Conservation (phyloP, 2,329 filamentous ascomycete genomes). For the Hymenoscyphus occultus region DNA sequence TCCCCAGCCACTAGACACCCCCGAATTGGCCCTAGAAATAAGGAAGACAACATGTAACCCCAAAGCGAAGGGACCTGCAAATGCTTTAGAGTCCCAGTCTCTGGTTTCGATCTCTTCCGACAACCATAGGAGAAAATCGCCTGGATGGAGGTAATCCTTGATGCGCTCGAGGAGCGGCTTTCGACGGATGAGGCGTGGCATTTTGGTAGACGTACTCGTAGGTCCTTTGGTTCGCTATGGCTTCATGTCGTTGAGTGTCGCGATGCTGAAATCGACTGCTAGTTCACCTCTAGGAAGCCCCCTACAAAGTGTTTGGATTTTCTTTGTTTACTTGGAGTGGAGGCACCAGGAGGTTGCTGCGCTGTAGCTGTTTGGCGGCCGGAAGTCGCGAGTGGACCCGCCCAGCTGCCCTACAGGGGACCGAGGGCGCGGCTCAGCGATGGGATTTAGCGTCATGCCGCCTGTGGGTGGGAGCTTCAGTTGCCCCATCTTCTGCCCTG, state of each 20-base stretch:
- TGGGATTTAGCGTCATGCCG: slow-evolving; percentile 17
- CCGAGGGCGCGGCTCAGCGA: slow-evolving; percentile 12
- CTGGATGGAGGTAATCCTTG: slow-evolving; percentile 75
- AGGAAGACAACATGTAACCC: slow-evolving; percentile 76
- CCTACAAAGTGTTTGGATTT: neutral
- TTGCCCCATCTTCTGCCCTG: neutral
- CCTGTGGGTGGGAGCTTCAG: slow-evolving; percentile 16
- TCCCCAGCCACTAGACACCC: slow-evolving; percentile 42
- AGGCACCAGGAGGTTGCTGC: slow-evolving; percentile 3
- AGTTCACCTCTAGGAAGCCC: neutral
- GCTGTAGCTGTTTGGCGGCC: no score
- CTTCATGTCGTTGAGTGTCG: slow-evolving; percentile 38
- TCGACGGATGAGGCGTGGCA: slow-evolving; percentile 73
- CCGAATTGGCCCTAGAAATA: slow-evolving; percentile 75
- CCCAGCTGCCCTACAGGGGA: slow-evolving; percentile 8
- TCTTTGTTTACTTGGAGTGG: slow-evolving; percentile 25
- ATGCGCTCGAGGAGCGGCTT: slow-evolving; percentile 78
- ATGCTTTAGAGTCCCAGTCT: slow-evolving; percentile 81
- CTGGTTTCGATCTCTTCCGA: slow-evolving; percentile 90
- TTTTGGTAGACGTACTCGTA: slow-evolving; percentile 34
- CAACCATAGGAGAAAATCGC: slow-evolving; percentile 86
- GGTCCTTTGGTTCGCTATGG: neutral
- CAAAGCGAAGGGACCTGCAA: slow-evolving; percentile 73
- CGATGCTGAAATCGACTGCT: neutral
- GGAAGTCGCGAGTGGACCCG: slow-evolving; percentile 9